Percentiles rank a stretch among this genome's conserved stretches.
Evolutionary conservation across 2,329 filamentous ascomycete species (phyloP).

Genomic region (Xylariaceae sp.): DNA sequence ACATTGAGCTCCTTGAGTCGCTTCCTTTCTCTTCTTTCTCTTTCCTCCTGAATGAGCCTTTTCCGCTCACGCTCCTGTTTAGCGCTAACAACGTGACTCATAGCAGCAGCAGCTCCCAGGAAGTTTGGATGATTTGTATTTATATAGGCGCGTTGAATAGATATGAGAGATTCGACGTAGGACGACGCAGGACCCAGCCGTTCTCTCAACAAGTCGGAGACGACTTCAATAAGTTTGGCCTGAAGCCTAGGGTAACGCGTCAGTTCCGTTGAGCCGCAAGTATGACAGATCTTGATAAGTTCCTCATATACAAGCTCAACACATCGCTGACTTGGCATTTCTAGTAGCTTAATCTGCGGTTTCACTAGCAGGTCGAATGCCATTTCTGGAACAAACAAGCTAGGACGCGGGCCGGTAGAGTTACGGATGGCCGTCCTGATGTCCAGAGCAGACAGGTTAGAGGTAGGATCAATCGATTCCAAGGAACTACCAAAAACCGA

Average conservation of each 20-base stretch:
- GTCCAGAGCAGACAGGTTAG: slow-evolving; percentile 88
- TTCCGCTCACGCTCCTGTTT: slow-evolving; percentile 94
- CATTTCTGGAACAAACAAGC: slow-evolving; percentile 94
- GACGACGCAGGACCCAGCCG: slow-evolving; percentile 80
- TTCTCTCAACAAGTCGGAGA: slow-evolving; percentile 91
- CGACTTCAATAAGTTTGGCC: slow-evolving; percentile 95
- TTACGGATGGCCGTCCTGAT: slow-evolving; percentile 97
- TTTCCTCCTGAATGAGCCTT: slow-evolving; percentile 72
- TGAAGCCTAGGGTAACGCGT: slow-evolving; percentile 88
- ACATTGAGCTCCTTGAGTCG: slow-evolving; percentile 76
- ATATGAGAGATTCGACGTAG: slow-evolving; percentile 95
- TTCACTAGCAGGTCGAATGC: slow-evolving; percentile 97
- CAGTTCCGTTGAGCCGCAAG: slow-evolving; percentile 91
- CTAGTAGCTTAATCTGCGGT: slow-evolving; percentile 94
- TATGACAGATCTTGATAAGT: slow-evolving; percentile 98
- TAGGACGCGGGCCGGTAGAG: slow-evolving; percentile 91
- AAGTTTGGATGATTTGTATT: slow-evolving; percentile 99
- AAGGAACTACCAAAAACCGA: slow-evolving; percentile 96
- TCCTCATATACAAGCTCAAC: slow-evolving; percentile 98
- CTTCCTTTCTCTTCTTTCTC: slow-evolving; percentile 77
- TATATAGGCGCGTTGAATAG: slow-evolving; percentile 96
- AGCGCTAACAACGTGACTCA: slow-evolving; percentile 92
- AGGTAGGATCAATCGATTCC: slow-evolving; percentile 93
- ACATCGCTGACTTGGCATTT: slow-evolving; percentile 91
- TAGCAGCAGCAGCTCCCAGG: slow-evolving; percentile 89